Base-by-base conservation (phyloP, 352 stramenopile species). In the Globisporangium abappressorium region DNA sequence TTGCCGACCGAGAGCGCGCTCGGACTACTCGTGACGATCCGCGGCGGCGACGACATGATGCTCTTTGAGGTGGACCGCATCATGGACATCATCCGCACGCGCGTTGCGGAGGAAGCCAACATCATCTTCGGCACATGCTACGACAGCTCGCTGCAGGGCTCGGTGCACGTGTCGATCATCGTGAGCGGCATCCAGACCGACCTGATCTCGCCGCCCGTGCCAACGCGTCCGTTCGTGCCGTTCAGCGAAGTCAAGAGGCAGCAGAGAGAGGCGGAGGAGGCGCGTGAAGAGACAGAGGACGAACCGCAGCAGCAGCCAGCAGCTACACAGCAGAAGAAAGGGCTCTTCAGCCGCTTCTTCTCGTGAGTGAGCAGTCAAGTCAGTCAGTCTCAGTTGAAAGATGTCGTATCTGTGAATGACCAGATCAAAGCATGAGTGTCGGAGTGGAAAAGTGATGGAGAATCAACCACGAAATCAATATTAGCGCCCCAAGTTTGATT, bases 1-100 rank as follows among this genome's bases (percentile, higher is more conserved):
- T 80, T 98, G 58, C 91, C 97, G 7, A 98, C 98, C 30, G 91
- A 97, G 53, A 92, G 90, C 49, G 96, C 97, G 1, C 85, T 97
- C 53, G 92, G 96, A 4, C 84, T 99, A 53, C 85, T 99, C 11
- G 97, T 99, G 60, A 99, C 98, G 59, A 98, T 99, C 65, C 91
- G 97, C 9, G 95, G 96, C 34, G 97, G 95, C 15, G 79, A 90
- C 36, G 90, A 97, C 74, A 92, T 99, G 80, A 97, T 92, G 43
- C 83, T 99, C 8, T 92, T 93, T 53, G 94, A 99, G 80, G 88
- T 96, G 38, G 88, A 96, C 68, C 74, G 81, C 62, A 94, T 93
- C 73, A 96, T 96, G 88, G 84, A 94, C 49, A 92, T 93, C 64
- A 94, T 96, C 63, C 85, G 88, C 55, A 80, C 72, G 57, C 81